Percentiles rank a stretch among this genome's conserved stretches.
Conservation (phyloP, 108 stramenopile species). For the Cyclotella atomus region DNA sequence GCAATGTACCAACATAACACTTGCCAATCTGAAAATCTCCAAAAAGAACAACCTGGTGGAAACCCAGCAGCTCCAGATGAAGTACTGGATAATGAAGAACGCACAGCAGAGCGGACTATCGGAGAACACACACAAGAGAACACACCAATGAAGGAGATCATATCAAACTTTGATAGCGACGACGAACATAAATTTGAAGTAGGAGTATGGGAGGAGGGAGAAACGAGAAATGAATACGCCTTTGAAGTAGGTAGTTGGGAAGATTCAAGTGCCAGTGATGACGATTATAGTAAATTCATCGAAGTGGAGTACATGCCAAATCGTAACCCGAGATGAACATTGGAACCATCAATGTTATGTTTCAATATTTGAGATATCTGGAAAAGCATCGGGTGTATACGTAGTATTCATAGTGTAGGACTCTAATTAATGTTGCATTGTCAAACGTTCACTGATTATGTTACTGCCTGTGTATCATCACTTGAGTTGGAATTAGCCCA, state of each 20-base stretch:
- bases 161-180: background rate
- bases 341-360: background rate
- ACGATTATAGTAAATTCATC: constrained; percentile 5
- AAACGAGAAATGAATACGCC: background rate
- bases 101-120: background rate
- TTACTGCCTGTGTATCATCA: background rate
- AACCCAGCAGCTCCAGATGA: background rate
- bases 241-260: constrained; percentile 6
- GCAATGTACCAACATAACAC: constrained; percentile 8
- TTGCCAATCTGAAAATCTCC: background rate
- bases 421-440: no score
- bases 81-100: constrained; percentile 12
- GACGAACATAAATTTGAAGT: constrained; percentile 3
- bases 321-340: background rate
- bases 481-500: background rate
- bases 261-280: constrained; percentile 6
- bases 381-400: no score
- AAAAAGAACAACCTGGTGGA: background rate
- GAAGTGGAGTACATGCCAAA: background rate
- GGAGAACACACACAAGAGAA: background rate
- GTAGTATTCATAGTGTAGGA: no score
- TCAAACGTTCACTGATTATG: background rate
- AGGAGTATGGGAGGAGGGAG: background rate
- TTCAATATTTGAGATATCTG: background rate
- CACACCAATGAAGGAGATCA: constrained; percentile 3